Evolutionary conservation across 495 filamentous ascomycete species (phyloP).

Genomic region (Penicillium flavigenum): DNA sequence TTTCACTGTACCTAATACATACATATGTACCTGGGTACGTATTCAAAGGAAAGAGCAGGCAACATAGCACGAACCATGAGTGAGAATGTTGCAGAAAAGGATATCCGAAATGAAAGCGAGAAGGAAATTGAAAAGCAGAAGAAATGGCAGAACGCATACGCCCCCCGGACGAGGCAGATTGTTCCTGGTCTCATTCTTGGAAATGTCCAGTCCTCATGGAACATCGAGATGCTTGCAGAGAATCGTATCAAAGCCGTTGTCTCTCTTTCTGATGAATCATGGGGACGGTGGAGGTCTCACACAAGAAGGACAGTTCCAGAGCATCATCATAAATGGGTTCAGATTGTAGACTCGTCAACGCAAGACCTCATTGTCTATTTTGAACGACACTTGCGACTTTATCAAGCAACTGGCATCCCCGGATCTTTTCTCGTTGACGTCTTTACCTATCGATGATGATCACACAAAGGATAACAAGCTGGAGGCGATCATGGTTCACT

Average conservation of each 20-base stretch:
- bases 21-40: too few species aligned
- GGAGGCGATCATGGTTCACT: slow-evolving; percentile 36
- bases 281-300: slow-evolving; percentile 26
- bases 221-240: too few species aligned
- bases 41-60: too few species aligned
- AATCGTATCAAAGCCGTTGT: slow-evolving; percentile 3
- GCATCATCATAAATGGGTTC: slow-evolving; percentile 33
- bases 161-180: too few species aligned
- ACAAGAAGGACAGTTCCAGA: slow-evolving; percentile 33
- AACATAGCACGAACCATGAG: too few species aligned
- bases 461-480: slow-evolving; percentile 14
- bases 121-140: too few species aligned
- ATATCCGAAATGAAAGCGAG: too few species aligned
- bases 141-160: too few species aligned
- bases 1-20: too few species aligned
- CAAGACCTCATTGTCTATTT: slow-evolving; percentile 35
- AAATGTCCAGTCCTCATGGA: too few species aligned
- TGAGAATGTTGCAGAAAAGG: too few species aligned
- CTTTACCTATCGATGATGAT: slow-evolving; percentile 20
- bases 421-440: slow-evolving; percentile 16
- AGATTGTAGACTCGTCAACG: slow-evolving; percentile 35
- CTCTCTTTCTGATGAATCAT: slow-evolving; percentile 30
- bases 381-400: slow-evolving; percentile 42
- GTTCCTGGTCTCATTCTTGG: too few species aligned
- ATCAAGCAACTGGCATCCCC: slow-evolving; percentile 36